Conservation (phyloP, 306 rosid species). For the Prunus salicina region DNA sequence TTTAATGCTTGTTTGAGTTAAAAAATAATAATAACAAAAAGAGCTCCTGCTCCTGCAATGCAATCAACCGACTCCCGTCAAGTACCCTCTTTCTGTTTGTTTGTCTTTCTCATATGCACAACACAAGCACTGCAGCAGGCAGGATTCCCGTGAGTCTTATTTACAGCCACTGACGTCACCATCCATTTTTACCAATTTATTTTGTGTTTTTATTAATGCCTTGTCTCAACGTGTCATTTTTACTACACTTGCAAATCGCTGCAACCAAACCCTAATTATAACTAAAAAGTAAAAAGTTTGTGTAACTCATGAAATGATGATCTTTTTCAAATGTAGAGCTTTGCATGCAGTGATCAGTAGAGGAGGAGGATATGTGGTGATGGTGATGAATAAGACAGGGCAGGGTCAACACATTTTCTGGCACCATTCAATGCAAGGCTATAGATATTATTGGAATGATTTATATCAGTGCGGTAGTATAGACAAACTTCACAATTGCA, state of each 20-base stretch:
- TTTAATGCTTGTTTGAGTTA: conserved; percentile 10
- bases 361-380: background rate
- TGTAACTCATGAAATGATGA: background rate
- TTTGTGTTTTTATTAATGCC: no score
- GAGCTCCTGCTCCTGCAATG: no score
- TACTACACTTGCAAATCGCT: no score
- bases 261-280: no score
- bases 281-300: background rate
- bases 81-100: background rate
- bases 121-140: background rate
- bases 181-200: background rate
- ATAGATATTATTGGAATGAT: background rate
- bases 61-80: no score
- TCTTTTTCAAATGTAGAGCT: background rate
- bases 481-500: background rate
- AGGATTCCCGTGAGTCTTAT: conserved; percentile 15
- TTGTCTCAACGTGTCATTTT: no score
- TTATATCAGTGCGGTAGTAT: background rate
- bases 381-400: background rate
- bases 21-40: background rate
- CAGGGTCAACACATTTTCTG: no score
- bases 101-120: background rate
- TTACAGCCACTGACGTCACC: background rate
- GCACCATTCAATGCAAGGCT: background rate
- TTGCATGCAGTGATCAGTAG: background rate